phyloP scores from a whole-genome alignment of 2,329 filamentous ascomycete genomes.

The Arachnopeziza araneosa region DNA sequence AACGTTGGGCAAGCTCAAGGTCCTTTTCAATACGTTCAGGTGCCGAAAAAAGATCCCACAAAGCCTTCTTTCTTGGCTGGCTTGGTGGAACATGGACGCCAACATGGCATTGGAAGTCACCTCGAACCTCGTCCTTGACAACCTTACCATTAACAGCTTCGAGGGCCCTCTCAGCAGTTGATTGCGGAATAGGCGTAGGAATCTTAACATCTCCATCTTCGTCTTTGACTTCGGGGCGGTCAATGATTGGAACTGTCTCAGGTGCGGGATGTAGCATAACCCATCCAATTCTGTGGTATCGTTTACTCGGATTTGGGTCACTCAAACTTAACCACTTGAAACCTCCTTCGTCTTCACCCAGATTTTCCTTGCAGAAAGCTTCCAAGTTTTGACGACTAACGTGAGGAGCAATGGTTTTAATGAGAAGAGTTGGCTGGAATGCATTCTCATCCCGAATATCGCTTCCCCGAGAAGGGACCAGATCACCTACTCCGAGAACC shows the following conservation, averaged over 20 bases:
- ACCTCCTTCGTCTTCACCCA: conserved; percentile 84
- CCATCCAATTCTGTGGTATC: conserved; percentile 97
- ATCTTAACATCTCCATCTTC: conserved; percentile 53
- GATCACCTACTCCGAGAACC: conserved; percentile 84
- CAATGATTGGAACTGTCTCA: conserved; percentile 58
- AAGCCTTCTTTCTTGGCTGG: conserved; percentile 84
- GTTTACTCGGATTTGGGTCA: conserved; percentile 93
- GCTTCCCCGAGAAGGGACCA: conserved; percentile 76
- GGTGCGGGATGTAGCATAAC: conserved; percentile 85
- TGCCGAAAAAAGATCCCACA: conserved; percentile 95
- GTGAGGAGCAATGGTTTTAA: conserved; percentile 96
- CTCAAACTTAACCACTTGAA: conserved; percentile 96
- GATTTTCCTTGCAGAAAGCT: conserved; percentile 87
- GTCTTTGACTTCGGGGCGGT: conserved; percentile 66
- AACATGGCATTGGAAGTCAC: conserved; percentile 96
- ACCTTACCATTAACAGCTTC: conserved; percentile 97
- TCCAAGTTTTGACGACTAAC: conserved; percentile 92
- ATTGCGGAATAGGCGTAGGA: conserved; percentile 37
- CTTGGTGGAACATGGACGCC: conserved; percentile 88
- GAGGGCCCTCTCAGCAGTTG: conserved; percentile 77
- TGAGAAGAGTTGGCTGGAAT: conserved; percentile 84
- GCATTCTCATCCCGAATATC: conserved; percentile 87
- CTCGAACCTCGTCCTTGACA: conserved; percentile 86
- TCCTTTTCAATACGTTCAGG: conserved; percentile 92
- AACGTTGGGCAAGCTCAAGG: conserved; percentile 71